These are phyloP conservation scores for Tubosaeta sp. DNA, from an alignment of 768 basidiomycete genomes.

Conservation along the genomic window DNA sequence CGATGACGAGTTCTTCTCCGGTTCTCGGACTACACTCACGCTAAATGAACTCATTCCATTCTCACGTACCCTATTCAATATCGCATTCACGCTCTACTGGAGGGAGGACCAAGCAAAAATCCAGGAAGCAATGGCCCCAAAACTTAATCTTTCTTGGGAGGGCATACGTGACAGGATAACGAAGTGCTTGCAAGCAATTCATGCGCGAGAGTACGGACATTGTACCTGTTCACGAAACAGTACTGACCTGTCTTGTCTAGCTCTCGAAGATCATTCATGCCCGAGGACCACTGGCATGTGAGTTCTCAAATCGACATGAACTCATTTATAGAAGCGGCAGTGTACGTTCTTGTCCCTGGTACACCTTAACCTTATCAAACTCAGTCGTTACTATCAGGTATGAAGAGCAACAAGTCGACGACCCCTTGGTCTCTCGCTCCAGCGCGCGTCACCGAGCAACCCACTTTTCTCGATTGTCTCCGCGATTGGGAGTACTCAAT, in stretches of 20 bases:
- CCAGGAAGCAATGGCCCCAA: conserved; percentile 39
- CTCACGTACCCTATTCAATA: conserved; percentile 74
- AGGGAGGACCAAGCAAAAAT: conserved; percentile 40
- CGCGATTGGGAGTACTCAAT: conserved; percentile 85
- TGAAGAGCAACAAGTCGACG: conserved; percentile 58
- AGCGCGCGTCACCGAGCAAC: conserved; percentile 69
- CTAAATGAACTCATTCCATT: conserved; percentile 78
- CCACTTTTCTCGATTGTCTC: conserved; percentile 44
- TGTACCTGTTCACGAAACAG: neutral
- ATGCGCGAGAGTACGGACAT: conserved; percentile 77
- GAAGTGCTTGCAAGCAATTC: conserved; percentile 72
- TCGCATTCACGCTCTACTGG: conserved; percentile 80
- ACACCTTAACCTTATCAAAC: neutral
- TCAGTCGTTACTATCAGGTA: conserved; percentile 35
- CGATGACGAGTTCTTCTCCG: conserved; percentile 93
- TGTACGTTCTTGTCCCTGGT: conserved; percentile 43
- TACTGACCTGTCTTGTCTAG: conserved; percentile 38
- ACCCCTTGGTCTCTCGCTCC: conserved; percentile 19
- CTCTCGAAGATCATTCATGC: conserved; percentile 80
- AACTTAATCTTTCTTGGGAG: conserved; percentile 50
- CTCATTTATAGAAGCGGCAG: conserved; percentile 82
- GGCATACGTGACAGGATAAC: conserved; percentile 73
- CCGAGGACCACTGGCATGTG: conserved; percentile 81
- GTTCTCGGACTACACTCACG: conserved; percentile 66
- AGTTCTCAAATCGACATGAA: conserved; percentile 53